These are phyloP conservation scores for Lipomyces yarrowii DNA, from an alignment of 1,139 yeast genomes.

Conservation along the genomic window DNA sequence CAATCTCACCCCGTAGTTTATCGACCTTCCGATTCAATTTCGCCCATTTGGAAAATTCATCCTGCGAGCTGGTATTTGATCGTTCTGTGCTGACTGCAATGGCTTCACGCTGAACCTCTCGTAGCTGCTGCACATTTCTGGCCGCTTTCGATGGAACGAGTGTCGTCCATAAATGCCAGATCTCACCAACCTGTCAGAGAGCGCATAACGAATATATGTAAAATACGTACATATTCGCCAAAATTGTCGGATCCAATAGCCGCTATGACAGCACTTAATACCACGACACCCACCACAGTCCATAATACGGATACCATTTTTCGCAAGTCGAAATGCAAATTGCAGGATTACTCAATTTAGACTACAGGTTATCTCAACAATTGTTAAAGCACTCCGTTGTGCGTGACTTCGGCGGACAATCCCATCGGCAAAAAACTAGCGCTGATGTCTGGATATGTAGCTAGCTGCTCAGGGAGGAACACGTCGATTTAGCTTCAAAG, in stretches of 20 bases:
- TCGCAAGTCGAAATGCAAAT: not conserved
- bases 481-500: too few relatives aligned
- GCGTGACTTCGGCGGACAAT: not conserved
- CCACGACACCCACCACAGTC: slow-evolving; percentile 38
- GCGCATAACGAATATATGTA: not conserved
- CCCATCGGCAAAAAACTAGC: not conserved
- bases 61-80: slow-evolving; percentile 76
- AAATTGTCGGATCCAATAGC: slow-evolving; percentile 38
- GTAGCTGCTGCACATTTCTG: slow-evolving; percentile 43
- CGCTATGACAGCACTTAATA: slow-evolving; percentile 33
- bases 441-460: not conserved
- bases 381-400: not conserved
- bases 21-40: slow-evolving; percentile 77
- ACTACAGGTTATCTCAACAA: not conserved
- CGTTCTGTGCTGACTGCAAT: slow-evolving; percentile 55
- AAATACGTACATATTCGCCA: slow-evolving; percentile 33
- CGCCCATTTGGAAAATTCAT: slow-evolving; percentile 95
- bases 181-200: not conserved
- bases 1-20: slow-evolving; percentile 57
- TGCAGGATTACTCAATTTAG: not conserved
- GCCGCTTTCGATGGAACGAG: slow-evolving; percentile 20
- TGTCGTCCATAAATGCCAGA: slow-evolving; percentile 13
- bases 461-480: too few relatives aligned
- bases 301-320: slow-evolving; percentile 30
- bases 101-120: slow-evolving; percentile 52